A percentile compares a stretch with the other conserved stretches of the same genome.
phyloP scores from a whole-genome alignment of 257 asterid genomes.

The Fraxinus cuspidata region DNA sequence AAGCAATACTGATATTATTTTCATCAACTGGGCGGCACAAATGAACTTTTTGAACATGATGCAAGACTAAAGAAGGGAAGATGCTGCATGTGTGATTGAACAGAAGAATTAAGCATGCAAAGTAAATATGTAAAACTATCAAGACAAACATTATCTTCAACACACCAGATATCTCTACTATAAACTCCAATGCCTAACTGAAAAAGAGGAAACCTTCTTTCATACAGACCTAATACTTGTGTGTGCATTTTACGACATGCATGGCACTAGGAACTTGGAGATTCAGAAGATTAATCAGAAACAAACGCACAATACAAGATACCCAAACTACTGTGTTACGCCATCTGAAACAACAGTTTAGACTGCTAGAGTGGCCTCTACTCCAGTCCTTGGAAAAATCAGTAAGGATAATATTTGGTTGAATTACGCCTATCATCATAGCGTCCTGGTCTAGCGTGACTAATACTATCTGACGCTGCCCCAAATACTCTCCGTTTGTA shows the following conservation, averaged over 20 bases:
- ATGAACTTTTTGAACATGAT: not conserved
- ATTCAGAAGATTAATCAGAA: not conserved
- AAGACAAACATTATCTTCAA: not conserved
- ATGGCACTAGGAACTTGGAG: not conserved
- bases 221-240: conserved; percentile 18
- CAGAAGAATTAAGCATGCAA: conserved; percentile 8
- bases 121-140: not conserved
- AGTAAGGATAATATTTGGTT: conserved; percentile 41
- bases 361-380: conserved; percentile 36
- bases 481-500: conserved; percentile 68
- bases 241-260: not conserved
- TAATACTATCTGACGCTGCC: conserved; percentile 58
- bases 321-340: not conserved
- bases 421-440: conserved; percentile 57
- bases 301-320: not conserved
- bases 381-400: conserved; percentile 26
- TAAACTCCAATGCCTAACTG: not conserved
- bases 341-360: conserved; percentile 16
- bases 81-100: not conserved
- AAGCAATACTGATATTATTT: not conserved
- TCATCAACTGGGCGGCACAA: not conserved
- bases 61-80: not conserved
- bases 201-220: conserved; percentile 3
- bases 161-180: not conserved
- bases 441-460: conserved; percentile 58